These are phyloP conservation scores for Pisolithus tinctorius DNA, from an alignment of 768 basidiomycete genomes.

Conservation along the genomic window DNA sequence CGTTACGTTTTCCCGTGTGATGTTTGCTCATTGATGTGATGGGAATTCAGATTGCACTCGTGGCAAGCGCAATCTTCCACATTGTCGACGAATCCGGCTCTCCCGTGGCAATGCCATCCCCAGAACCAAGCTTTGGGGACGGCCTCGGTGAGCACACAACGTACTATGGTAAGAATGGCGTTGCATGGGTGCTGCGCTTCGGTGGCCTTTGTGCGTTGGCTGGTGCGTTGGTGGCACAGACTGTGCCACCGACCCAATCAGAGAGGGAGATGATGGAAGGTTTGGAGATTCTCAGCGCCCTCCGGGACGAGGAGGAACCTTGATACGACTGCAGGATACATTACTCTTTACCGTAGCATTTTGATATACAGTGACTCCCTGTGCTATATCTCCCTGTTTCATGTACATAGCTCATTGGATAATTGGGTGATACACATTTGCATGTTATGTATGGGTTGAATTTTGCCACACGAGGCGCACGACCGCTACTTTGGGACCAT, in stretches of 20 bases:
- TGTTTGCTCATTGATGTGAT: neutral
- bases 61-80: slow-evolving; percentile 83
- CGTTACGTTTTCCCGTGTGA: slow-evolving; percentile 24
- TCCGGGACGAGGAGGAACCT: slow-evolving; percentile 53
- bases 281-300: slow-evolving; percentile 70
- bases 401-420: neutral
- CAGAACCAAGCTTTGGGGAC: neutral
- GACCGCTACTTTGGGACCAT: neutral
- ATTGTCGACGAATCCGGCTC: slow-evolving; percentile 52
- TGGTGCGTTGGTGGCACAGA: slow-evolving; percentile 72
- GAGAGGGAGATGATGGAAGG: slow-evolving; percentile 86
- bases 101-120: neutral
- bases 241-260: slow-evolving; percentile 83
- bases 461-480: too few relatives aligned
- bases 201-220: slow-evolving; percentile 81
- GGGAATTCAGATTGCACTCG: slow-evolving; percentile 63
- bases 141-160: slow-evolving; percentile 40
- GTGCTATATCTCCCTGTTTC: neutral
- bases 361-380: too few relatives aligned
- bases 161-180: slow-evolving; percentile 80
- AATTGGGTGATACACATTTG: neutral
- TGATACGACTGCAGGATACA: slow-evolving; percentile 17
- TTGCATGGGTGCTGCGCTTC: slow-evolving; percentile 91
- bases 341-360: too few relatives aligned
- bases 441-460: too few relatives aligned